Conservation (phyloP, 1,139 yeast genomes). For the Pneumocystis carinii region DNA sequence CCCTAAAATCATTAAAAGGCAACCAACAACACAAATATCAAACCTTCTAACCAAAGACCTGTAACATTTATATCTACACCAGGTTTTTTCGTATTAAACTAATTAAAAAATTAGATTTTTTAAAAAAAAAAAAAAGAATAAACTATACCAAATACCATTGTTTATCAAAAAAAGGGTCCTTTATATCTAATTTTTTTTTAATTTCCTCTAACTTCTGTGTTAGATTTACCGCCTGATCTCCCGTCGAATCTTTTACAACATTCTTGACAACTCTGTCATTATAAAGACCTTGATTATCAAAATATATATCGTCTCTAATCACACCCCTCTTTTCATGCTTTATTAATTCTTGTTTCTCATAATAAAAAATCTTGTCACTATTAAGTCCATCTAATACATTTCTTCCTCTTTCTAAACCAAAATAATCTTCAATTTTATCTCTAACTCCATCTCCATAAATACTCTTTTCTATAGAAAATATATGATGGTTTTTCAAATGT, state of each 20-base stretch:
- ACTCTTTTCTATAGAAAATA: slow-evolving; percentile 21
- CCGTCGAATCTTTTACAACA: slow-evolving; percentile 12
- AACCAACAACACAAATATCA: background rate
- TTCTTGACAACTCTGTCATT: slow-evolving; percentile 12
- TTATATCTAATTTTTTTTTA: slow-evolving; percentile 41
- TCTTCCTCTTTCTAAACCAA: background rate
- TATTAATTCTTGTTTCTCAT: slow-evolving; percentile 14
- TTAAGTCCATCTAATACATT: slow-evolving; percentile 5
- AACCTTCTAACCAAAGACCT: slow-evolving; percentile 58
- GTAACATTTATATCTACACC: slow-evolving; percentile 81
- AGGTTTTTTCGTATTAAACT: slow-evolving; percentile 47
- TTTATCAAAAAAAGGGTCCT: slow-evolving; percentile 61
- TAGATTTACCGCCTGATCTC: no score
- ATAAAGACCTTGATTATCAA: no score
- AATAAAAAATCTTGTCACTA: slow-evolving; percentile 9
- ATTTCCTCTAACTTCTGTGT: slow-evolving; percentile 14
- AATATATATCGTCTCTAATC: slow-evolving; percentile 1
- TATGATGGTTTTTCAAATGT: slow-evolving; percentile 21
- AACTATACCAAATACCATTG: slow-evolving; percentile 66
- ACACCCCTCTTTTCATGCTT: slow-evolving; percentile 9
- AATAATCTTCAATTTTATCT: slow-evolving; percentile 3
- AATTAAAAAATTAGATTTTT: background rate
- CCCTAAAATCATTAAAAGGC: slow-evolving; percentile 23
- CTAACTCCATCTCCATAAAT: slow-evolving; percentile 3
- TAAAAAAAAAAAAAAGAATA: background rate